phyloP scores from a whole-genome alignment of 2,329 filamentous ascomycete genomes.

The Seiridium cupressi region DNA sequence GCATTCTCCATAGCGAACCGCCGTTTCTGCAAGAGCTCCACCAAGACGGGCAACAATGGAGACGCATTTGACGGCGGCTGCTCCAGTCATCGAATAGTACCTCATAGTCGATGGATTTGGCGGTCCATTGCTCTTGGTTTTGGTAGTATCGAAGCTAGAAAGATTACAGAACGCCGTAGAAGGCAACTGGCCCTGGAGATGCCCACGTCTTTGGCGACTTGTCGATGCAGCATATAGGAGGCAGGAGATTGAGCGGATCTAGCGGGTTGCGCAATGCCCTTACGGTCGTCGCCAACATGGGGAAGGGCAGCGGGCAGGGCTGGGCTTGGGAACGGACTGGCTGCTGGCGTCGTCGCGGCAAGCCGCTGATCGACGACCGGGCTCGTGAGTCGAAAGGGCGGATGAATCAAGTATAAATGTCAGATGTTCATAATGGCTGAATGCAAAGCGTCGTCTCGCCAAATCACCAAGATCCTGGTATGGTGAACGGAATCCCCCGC shows the following conservation, averaged over 20 bases:
- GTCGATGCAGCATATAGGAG: no score
- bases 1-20: background rate
- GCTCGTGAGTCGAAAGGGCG: no score
- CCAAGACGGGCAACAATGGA: background rate
- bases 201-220: background rate
- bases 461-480: no score
- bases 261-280: background rate
- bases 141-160: background rate
- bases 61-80: background rate
- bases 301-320: background rate
- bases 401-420: background rate
- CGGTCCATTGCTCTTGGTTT: background rate
- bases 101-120: slow-evolving; percentile 1
- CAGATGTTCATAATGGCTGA: background rate
- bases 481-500: no score
- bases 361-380: background rate
- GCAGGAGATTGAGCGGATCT: no score
- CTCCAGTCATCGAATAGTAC: background rate
- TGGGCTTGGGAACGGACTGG: background rate
- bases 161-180: slow-evolving; percentile 2
- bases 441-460: no score
- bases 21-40: background rate
- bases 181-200: background rate
- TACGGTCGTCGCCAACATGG: background rate
- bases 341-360: background rate